These are phyloP conservation scores for Raddia guianensis DNA, from an alignment of 176 grass and related monocot genomes.

Conservation along the genomic window DNA sequence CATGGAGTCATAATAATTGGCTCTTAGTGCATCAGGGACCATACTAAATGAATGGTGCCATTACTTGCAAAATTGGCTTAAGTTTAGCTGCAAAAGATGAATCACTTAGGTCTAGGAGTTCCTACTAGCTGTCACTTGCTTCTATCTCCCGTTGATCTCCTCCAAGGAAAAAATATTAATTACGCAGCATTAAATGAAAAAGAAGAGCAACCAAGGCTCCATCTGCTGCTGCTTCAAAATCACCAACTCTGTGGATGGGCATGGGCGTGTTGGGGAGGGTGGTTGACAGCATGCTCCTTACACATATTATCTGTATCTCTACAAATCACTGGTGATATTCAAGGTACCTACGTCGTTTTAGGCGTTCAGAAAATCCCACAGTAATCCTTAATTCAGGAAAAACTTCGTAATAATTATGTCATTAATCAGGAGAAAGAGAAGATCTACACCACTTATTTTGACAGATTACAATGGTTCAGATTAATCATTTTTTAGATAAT, in stretches of 20 bases:
- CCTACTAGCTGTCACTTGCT: not conserved
- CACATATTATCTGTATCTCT: not conserved
- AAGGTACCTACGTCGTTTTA: too few species aligned
- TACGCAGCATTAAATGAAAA: not conserved
- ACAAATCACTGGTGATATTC: too few species aligned
- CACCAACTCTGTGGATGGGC: not conserved
- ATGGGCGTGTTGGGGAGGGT: not conserved
- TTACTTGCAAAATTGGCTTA: not conserved
- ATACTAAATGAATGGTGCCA: too few species aligned
- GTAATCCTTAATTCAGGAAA: too few species aligned
- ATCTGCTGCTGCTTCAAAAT: not conserved
- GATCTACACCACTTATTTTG: too few species aligned
- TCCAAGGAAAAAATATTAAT: not conserved
- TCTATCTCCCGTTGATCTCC: not conserved
- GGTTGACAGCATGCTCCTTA: not conserved
- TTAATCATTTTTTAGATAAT: too few species aligned
- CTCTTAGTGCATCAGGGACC: not conserved
- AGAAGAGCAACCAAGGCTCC: not conserved
- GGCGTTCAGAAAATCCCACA: too few species aligned
- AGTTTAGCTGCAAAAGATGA: constrained; percentile 26
- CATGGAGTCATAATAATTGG: not conserved
- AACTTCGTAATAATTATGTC: too few species aligned
- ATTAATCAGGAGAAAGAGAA: too few species aligned
- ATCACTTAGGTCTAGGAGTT: not conserved
- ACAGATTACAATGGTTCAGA: too few species aligned